Conservation (phyloP, 139 green algal species). For the Tetratostichococcus sp. region DNA sequence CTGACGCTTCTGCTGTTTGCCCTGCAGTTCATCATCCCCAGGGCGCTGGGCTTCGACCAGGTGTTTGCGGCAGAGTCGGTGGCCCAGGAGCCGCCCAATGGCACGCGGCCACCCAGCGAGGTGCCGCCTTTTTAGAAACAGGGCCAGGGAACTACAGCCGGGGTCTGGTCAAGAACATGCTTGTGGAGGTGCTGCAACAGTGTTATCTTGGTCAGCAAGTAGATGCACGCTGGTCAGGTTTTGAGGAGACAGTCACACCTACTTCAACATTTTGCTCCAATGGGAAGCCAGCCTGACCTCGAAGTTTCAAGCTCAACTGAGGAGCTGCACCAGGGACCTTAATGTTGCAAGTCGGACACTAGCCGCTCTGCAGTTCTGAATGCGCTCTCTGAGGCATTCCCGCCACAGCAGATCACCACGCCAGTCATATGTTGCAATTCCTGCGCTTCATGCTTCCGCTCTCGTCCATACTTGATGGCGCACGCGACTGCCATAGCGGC, state of each 20-base stretch:
- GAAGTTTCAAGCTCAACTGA: too few species aligned
- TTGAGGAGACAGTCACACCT: too few species aligned
- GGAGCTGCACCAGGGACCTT: too few species aligned
- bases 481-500: conserved; percentile 50
- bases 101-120: too few species aligned
- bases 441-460: conserved; percentile 1
- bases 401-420: conserved; percentile 52
- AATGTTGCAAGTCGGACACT: too few species aligned
- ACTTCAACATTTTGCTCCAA: too few species aligned
- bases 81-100: not conserved
- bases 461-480: conserved; percentile 15
- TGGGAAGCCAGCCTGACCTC: too few species aligned
- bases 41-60: not conserved
- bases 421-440: conserved; percentile 14
- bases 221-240: too few species aligned
- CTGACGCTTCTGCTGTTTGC: too few species aligned
- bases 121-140: not conserved
- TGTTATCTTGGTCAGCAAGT: too few species aligned
- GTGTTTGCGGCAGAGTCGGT: not conserved
- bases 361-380: conserved; percentile 14
- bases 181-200: not conserved
- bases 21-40: conserved; percentile 7
- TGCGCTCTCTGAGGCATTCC: conserved; percentile 38
- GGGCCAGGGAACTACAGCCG: too few species aligned
- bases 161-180: too few species aligned